Evolutionary conservation across 805 yeast species (phyloP).

Genomic region (Wickerhamomyces strasburgensis): DNA sequence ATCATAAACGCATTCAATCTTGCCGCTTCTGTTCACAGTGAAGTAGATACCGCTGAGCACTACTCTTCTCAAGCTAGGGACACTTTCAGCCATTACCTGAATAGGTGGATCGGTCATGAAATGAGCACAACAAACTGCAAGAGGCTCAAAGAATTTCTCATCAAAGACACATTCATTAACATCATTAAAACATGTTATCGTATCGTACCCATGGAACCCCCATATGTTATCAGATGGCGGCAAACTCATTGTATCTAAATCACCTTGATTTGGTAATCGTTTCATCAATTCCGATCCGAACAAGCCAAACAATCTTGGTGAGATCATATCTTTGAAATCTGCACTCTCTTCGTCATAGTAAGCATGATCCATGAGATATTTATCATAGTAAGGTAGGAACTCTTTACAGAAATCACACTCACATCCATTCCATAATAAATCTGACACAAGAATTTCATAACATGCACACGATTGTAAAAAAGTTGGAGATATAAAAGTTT

Average conservation of each 20-base stretch:
- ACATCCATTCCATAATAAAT: conserved; percentile 75
- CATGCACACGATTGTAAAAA: conserved; percentile 56
- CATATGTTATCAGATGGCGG: conserved; percentile 35
- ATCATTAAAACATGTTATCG: conserved; percentile 35
- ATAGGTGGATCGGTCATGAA: conserved; percentile 42
- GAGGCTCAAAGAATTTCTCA: conserved; percentile 36
- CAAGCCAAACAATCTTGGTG: conserved; percentile 51
- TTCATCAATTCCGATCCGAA: conserved; percentile 40
- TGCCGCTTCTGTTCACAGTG: conserved; percentile 15
- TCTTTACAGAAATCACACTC: conserved; percentile 50
- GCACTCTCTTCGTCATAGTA: conserved; percentile 44
- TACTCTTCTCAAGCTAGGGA: conserved; percentile 32
- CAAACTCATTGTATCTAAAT: conserved; percentile 26
- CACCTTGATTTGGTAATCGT: conserved; percentile 30
- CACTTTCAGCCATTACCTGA: conserved; percentile 26
- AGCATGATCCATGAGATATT: conserved; percentile 58
- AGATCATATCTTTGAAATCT: conserved; percentile 53
- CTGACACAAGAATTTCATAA: conserved; percentile 67
- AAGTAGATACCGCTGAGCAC: conserved; percentile 41
- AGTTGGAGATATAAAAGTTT: conserved; percentile 51
- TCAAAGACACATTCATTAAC: conserved; percentile 38
- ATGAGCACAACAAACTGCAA: conserved; percentile 40
- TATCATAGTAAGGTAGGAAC: conserved; percentile 48
- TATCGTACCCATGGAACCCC: conserved; percentile 45
- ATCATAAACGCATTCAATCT: conserved; percentile 25